These are phyloP conservation scores for Fusarium torulosum DNA, from an alignment of 2,329 filamentous ascomycete species.

Conservation along the genomic window DNA sequence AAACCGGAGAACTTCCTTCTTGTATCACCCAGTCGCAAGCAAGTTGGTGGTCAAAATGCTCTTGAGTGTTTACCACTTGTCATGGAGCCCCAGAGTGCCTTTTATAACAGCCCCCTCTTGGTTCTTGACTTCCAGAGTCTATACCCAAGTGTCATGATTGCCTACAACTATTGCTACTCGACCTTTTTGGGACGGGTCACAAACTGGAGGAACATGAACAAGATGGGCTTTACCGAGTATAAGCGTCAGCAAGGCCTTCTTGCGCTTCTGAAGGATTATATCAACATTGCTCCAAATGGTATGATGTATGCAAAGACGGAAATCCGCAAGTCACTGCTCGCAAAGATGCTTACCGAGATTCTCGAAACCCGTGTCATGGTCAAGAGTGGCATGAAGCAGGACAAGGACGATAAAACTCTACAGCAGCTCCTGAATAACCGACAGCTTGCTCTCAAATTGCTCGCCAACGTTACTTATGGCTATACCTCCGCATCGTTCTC, in stretches of 20 bases:
- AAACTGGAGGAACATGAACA: conserved; percentile 89
- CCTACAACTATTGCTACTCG: conserved; percentile 99
- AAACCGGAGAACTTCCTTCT: conserved; percentile 96
- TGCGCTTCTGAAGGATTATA: conserved; percentile 81
- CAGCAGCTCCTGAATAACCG: conserved; percentile 93
- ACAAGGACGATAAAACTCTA: conserved; percentile 87
- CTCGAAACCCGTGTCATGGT: conserved; percentile 98
- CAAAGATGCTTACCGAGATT: conserved; percentile 97
- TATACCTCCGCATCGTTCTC: conserved; percentile 98
- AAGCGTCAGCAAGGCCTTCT: conserved; percentile 80
- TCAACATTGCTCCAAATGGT: conserved; percentile 95
- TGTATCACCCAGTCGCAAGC: conserved; percentile 88
- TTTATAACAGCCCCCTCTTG: conserved; percentile 89
- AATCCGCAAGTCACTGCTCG: conserved; percentile 89
- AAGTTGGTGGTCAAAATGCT: conserved; percentile 94
- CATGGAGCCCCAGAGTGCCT: conserved; percentile 96
- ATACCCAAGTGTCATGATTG: conserved; percentile 98
- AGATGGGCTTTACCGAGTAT: conserved; percentile 95
- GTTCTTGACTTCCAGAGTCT: conserved; percentile 97
- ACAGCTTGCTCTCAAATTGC: conserved; percentile 92
- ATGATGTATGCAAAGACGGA: conserved; percentile 93
- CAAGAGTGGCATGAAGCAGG: conserved; percentile 94
- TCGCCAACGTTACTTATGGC: conserved; percentile 99
- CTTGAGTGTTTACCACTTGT: conserved; percentile 94
- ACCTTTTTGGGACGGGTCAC: conserved; percentile 90